phyloP scores from a whole-genome alignment of 139 green algal species.

The Tetraselmis striata region DNA sequence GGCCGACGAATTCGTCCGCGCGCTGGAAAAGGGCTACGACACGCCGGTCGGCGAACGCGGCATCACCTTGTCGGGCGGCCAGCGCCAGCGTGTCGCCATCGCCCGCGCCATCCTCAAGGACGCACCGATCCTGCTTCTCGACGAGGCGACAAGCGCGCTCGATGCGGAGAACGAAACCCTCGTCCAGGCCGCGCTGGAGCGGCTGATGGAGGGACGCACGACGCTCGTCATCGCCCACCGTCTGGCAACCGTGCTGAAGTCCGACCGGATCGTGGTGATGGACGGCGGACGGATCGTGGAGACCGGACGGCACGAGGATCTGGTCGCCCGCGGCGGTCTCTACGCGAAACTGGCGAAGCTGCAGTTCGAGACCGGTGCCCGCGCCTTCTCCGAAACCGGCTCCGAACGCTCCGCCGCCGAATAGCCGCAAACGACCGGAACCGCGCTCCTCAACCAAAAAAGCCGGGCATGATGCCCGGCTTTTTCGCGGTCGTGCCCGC shows the following conservation, averaged over 20 bases:
- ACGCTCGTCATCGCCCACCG: conserved; percentile 13
- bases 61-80: not conserved
- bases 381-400: too few relatives aligned
- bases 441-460: too few relatives aligned
- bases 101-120: conserved; percentile 8
- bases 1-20: conserved; percentile 32
- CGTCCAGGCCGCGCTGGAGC: conserved; percentile 9
- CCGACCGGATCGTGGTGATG: conserved; percentile 20
- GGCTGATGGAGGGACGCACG: conserved; percentile 9
- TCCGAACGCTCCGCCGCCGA: too few relatives aligned
- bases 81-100: conserved; percentile 5
- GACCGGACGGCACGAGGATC: too few relatives aligned
- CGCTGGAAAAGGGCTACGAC: conserved; percentile 30
- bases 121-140: conserved; percentile 4
- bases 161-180: not conserved
- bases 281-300: not conserved
- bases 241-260: conserved; percentile 1
- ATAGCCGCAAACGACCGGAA: too few relatives aligned
- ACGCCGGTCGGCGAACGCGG: conserved; percentile 13
- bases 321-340: too few relatives aligned
- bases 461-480: too few relatives aligned
- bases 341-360: too few relatives aligned
- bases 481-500: too few relatives aligned
- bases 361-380: too few relatives aligned
- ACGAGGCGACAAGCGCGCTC: conserved; percentile 11